Evolutionary conservation across 208 protist species (phyloP).

Genomic region (Balamuthia mandrillaris): DNA sequence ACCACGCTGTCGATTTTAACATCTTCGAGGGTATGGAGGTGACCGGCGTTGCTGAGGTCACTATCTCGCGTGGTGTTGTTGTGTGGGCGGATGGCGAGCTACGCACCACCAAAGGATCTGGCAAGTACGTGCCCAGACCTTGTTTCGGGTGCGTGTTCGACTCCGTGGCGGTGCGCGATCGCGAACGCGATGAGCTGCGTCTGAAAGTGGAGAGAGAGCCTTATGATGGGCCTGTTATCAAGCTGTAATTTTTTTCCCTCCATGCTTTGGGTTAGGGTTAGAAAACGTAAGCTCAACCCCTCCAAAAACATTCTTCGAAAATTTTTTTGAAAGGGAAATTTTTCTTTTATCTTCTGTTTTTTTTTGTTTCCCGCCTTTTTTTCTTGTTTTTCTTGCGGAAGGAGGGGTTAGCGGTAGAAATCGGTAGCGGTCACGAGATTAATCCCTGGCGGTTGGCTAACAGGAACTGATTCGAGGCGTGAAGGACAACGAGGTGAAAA

Average conservation of each 20-base stretch:
- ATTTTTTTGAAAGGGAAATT: too few species aligned
- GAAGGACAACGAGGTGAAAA: not conserved
- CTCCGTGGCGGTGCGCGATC: slow-evolving; percentile 7
- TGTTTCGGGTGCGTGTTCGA: not conserved
- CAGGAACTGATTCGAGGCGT: too few species aligned
- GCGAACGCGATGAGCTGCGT: not conserved
- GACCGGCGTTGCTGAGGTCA: slow-evolving; percentile 49
- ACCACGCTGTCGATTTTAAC: slow-evolving; percentile 72
- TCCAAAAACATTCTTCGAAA: too few species aligned
- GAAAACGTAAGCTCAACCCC: too few species aligned
- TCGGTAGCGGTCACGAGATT: too few species aligned
- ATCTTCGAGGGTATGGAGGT: slow-evolving; percentile 70
- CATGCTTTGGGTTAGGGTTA: too few species aligned
- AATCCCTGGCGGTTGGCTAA: too few species aligned
- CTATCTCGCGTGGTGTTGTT: slow-evolving; percentile 53
- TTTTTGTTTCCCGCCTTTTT: too few species aligned
- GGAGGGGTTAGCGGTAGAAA: too few species aligned
- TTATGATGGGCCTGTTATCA: slow-evolving; percentile 7
- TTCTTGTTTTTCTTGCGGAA: too few species aligned
- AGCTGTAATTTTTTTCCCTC: too few species aligned
- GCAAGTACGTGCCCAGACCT: slow-evolving; percentile 24
- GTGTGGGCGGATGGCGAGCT: slow-evolving; percentile 53
- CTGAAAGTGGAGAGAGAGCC: slow-evolving; percentile 10
- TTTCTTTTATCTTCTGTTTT: too few species aligned
- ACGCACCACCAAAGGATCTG: not conserved